Base-by-base conservation (phyloP, 208 protist species). In the Acanthamoeba healyi region DNA sequence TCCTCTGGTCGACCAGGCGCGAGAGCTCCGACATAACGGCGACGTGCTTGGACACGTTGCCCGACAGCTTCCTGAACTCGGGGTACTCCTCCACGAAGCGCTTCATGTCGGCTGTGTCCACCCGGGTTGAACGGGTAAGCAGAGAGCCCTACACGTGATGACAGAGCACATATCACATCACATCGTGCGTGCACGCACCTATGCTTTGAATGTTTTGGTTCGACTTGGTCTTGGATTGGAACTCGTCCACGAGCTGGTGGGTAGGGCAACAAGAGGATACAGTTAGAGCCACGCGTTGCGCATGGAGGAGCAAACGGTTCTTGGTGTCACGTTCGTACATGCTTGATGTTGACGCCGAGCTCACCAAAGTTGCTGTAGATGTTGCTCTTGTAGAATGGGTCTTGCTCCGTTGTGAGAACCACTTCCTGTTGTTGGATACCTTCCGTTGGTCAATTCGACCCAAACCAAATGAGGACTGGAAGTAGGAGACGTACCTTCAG, bases 361-460 rank as follows among this genome's bases (percentile, higher is more conserved):
- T 99, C 99, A n/a, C 99, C 99, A 97, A 98, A 99, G 95, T 99
- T 99, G 56, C 94, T 67, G 96, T 98, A 99, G 97, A 99, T 98
- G 94, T 99, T 99, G 10, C 98, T 94, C 40, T 96, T 96, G 95
- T 98, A 99, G 95, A 99, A 99, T 24, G 95, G 22, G 95, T 99
- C 99, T 77, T 99, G 98, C 54, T 98, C 94, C 0, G 63, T n/a
- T 0, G 94, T 96, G 3, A 98, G 67, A 9, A 98, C 96, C 1
- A 98, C 92, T 82, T 98, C 95, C 89, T 97, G 12, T 14, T 38
- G 24, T n/a, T n/a, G n/a, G n/a, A n/a, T n/a, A n/a, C n/a, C n/a
- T n/a, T n/a, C n/a, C n/a, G n/a, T n/a, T n/a, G n/a, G n/a, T n/a
- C n/a, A n/a, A n/a, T n/a, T n/a, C n/a, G 51, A 40, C 74, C 42